phyloP scores from a whole-genome alignment of 805 yeast species.

The Ogataea nitratoaversa region DNA sequence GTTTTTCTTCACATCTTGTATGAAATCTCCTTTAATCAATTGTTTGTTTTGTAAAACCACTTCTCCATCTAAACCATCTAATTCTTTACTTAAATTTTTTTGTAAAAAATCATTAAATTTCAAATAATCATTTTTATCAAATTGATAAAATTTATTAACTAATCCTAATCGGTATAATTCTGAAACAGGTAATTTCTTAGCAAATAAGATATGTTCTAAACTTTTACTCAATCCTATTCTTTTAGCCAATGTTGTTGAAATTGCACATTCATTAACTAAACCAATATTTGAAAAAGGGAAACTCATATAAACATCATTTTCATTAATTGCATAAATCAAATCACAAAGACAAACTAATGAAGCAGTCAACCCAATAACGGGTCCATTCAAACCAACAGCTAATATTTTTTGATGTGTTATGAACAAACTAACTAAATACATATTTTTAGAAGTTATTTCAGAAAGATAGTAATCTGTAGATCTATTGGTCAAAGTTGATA shows the following conservation, averaged over 20 bases:
- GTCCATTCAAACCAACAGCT: conserved; percentile 78
- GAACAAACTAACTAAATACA: conserved; percentile 62
- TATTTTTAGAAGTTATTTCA: conserved; percentile 54
- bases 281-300: conserved; percentile 83
- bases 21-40: conserved; percentile 33
- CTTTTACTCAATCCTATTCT: conserved; percentile 73
- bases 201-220: conserved; percentile 66
- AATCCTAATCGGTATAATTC: conserved; percentile 57
- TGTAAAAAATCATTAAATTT: conserved; percentile 41
- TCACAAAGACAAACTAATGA: conserved; percentile 76
- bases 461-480: conserved; percentile 22
- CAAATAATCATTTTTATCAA: conserved; percentile 23
- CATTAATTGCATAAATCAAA: conserved; percentile 61
- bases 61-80: conserved; percentile 42
- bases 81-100: conserved; percentile 31
- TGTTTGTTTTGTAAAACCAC: conserved; percentile 43
- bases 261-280: conserved; percentile 76
- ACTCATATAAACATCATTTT: conserved; percentile 49
- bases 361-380: conserved; percentile 75
- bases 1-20: conserved; percentile 39
- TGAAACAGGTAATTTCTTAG: conserved; percentile 59
- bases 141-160: conserved; percentile 51
- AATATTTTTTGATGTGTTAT: conserved; percentile 68
- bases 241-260: conserved; percentile 61
- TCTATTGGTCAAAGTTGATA: conserved; percentile 26